Evolutionary conservation across 352 stramenopile genomes (phyloP), one percentile per base, ranked within the genome.

Genomic region (Phytophthora parvispora): DNA sequence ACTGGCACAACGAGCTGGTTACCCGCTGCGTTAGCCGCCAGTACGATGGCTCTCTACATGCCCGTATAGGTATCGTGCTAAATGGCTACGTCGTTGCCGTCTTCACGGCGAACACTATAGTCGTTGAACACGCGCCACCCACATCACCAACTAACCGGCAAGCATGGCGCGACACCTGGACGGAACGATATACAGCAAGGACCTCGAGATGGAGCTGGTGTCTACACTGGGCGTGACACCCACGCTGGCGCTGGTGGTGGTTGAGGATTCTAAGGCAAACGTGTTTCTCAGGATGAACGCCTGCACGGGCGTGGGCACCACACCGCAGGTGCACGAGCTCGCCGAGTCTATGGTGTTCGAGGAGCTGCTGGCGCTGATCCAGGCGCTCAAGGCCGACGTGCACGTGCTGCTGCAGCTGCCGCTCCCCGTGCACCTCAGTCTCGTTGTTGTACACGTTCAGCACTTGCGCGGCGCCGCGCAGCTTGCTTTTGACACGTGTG

Each of bases 281-380:
- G 95, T 99, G 32, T 92, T 96, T 4, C 98, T 99, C 87, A 99
- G 99, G 79, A 98, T 99, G 77, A 99, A 98, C 73, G 98, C 98
- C 16, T 99, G 95, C 77, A 92, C 77, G 22, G 95, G 99, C 63
- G 89, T 98, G 24, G 97, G 97, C 42, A 98, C 99, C 75, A 63
- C 67, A 0, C 90, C 90, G 12, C 91, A 98, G 65, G 81, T 96
- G 48, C 65, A 91, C 43, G 84, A 92, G 61, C 45, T 95, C 43
- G 47, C 80, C 34, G 79, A 75, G 49, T 80, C 74, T 49, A 60
- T 78, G 45, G 57, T 76, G 32, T 76, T 77, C 54, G 78, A 84
- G 34, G 74, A 87, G 34, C 75, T 97, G n/a, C 28, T 78, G 6
- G 64, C 75, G 36, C 81, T 92, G 42, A 91, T 99, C 63, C 38